Evolutionary conservation across 192 early-diverging fungal species (phyloP).

Genomic region (Coemansia sp.): DNA sequence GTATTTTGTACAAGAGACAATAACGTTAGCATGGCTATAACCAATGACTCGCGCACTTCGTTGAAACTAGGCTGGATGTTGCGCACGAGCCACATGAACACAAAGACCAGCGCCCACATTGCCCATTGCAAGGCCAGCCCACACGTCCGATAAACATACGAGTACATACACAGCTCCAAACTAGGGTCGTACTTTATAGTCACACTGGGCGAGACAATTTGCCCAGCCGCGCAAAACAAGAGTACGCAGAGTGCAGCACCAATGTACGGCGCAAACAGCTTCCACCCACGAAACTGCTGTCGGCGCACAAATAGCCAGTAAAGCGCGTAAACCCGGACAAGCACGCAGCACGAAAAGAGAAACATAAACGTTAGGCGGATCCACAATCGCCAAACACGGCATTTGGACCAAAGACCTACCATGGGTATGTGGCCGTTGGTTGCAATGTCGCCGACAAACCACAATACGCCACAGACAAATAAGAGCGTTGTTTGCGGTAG

Average conservation of each 20-base stretch:
- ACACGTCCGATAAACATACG: not conserved
- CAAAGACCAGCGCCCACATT: slow-evolving; percentile 9
- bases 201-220: slow-evolving; percentile 3
- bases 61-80: slow-evolving; percentile 48
- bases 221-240: slow-evolving; percentile 47
- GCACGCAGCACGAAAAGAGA: slow-evolving; percentile 38
- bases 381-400: slow-evolving; percentile 45
- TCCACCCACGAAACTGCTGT: slow-evolving; percentile 28
- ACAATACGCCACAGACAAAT: slow-evolving; percentile 22
- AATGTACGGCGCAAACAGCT: not conserved
- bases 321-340: slow-evolving; percentile 35
- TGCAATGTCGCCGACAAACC: slow-evolving; percentile 36
- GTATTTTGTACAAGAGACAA: slow-evolving; percentile 24
- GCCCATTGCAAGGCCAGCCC: slow-evolving; percentile 3
- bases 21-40: slow-evolving; percentile 22
- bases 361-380: slow-evolving; percentile 29
- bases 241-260: slow-evolving; percentile 46
- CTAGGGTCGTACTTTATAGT: slow-evolving; percentile 2
- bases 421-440: slow-evolving; percentile 34
- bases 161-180: slow-evolving; percentile 2
- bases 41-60: slow-evolving; percentile 34
- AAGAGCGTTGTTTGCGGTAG: slow-evolving; percentile 21
- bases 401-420: slow-evolving; percentile 22
- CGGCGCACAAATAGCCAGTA: slow-evolving; percentile 42
- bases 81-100: slow-evolving; percentile 26